Percentiles rank a stretch among this genome's conserved stretches.
Conservation (phyloP, 352 stramenopile genomes). For the Globisporangium canariense region DNA sequence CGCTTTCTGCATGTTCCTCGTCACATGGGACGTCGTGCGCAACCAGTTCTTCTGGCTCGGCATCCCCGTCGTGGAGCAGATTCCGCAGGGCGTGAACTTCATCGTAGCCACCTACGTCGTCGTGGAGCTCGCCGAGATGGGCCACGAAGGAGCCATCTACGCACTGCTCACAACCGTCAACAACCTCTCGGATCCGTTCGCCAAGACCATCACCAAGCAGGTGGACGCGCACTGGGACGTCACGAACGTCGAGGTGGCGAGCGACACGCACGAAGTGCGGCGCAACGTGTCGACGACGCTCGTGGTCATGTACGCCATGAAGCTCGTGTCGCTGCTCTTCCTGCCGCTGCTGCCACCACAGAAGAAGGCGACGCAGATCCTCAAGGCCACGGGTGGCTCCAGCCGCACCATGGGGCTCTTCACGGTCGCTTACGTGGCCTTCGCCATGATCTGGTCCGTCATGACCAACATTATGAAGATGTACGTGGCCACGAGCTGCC, state of each 20-base stretch:
- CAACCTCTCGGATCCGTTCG: slow-evolving; percentile 43
- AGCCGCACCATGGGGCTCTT: slow-evolving; percentile 19
- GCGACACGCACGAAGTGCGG: slow-evolving; percentile 31
- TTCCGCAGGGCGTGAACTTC: slow-evolving; percentile 46
- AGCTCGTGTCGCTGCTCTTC: slow-evolving; percentile 31
- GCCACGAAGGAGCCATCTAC: slow-evolving; percentile 57
- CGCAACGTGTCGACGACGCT: slow-evolving; percentile 32
- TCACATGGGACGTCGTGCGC: slow-evolving; percentile 47
- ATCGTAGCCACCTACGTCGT: slow-evolving; percentile 56
- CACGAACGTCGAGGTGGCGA: slow-evolving; percentile 29
- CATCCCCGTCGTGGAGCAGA: slow-evolving; percentile 38
- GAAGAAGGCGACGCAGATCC: slow-evolving; percentile 25
- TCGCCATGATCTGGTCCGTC: slow-evolving; percentile 28
- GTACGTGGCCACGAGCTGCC: slow-evolving; percentile 23
- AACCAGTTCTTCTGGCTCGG: slow-evolving; percentile 68
- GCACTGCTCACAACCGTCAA: slow-evolving; percentile 48
- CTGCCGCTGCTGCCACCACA: slow-evolving; percentile 29
- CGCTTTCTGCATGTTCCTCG: slow-evolving; percentile 31
- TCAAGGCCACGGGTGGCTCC: slow-evolving; percentile 24
- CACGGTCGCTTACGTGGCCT: slow-evolving; percentile 20
- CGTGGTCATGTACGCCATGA: slow-evolving; percentile 51
- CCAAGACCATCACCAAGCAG: slow-evolving; percentile 39
- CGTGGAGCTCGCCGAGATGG: slow-evolving; percentile 52
- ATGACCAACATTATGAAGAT: slow-evolving; percentile 29
- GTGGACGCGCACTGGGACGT: slow-evolving; percentile 37